Conservation (phyloP, 2,329 filamentous ascomycete species). For the Penicillium psychrosexuale region DNA sequence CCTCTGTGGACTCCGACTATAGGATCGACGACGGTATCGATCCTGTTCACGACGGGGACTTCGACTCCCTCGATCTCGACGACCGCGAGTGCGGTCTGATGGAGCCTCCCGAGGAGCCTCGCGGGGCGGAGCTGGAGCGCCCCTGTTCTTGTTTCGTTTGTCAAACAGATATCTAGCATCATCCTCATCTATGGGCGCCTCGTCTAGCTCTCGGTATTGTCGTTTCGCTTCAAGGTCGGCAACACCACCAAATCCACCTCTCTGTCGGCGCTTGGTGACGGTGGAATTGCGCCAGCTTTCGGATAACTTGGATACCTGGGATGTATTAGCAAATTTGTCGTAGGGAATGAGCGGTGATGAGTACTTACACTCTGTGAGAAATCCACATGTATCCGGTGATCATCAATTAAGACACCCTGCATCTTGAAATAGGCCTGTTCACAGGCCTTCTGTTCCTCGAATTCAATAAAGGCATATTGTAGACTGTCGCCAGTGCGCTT, state of each 20-base stretch:
- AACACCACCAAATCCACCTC: constrained; percentile 87
- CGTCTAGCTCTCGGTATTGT: constrained; percentile 74
- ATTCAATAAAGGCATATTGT: constrained; percentile 98
- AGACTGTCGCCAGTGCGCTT: constrained; percentile 90
- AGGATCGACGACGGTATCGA: constrained; percentile 41
- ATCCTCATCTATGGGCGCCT: constrained; percentile 45
- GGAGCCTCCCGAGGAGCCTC: constrained; percentile 23
- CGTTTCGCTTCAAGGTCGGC: constrained; percentile 82
- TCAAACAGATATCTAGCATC: constrained; percentile 71
- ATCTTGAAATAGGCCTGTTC: constrained; percentile 98
- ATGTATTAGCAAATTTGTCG: constrained; percentile 13
- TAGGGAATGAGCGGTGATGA: background rate
- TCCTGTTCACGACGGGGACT: constrained; percentile 26
- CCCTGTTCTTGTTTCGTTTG: constrained; percentile 37
- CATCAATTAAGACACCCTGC: constrained; percentile 95
- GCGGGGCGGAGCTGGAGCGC: constrained; percentile 12
- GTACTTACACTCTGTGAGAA: constrained; percentile 87
- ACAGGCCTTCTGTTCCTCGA: constrained; percentile 85
- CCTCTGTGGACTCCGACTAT: constrained; percentile 28
- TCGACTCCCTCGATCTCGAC: constrained; percentile 31
- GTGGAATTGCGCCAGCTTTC: constrained; percentile 85
- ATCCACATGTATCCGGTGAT: constrained; percentile 95
- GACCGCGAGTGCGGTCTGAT: constrained; percentile 45
- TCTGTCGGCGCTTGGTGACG: constrained; percentile 70
- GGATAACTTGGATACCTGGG: constrained; percentile 68